Evolutionary conservation across 192 early-diverging fungal genomes (phyloP).

Genomic region (Obelidium mucronatum): DNA sequence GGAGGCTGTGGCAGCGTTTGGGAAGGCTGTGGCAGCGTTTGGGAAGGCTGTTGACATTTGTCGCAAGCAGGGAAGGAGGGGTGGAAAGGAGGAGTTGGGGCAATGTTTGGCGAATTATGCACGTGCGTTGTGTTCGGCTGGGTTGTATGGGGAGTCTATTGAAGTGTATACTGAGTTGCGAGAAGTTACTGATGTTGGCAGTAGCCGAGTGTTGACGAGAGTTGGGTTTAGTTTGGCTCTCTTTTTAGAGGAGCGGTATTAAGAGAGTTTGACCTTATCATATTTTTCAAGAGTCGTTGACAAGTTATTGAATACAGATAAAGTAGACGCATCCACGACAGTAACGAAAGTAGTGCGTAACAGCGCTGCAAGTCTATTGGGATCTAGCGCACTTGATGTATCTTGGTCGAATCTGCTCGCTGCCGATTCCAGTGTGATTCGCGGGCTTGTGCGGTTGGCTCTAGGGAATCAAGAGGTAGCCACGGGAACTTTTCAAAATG

Average conservation of each 20-base stretch:
- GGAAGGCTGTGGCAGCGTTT: constrained; percentile 52
- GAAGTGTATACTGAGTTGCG: constrained; percentile 56
- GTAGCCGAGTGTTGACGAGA: constrained; percentile 16
- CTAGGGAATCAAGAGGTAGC: background rate
- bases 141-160: constrained; percentile 66
- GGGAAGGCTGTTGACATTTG: constrained; percentile 28
- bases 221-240: constrained; percentile 79
- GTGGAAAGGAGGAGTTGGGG: no score
- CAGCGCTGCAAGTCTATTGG: no score
- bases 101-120: constrained; percentile 65
- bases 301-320: background rate
- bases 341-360: background rate
- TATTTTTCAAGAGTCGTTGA: background rate
- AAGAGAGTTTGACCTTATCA: constrained; percentile 63
- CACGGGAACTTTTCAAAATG: background rate
- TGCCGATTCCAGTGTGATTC: background rate
- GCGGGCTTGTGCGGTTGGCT: background rate
- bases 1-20: constrained; percentile 72
- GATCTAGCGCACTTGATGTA: background rate
- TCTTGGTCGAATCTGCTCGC: background rate
- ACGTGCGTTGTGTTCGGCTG: constrained; percentile 71
- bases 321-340: background rate
- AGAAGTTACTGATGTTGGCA: constrained; percentile 14
- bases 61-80: no score
- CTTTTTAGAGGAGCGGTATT: constrained; percentile 73